Evolutionary conservation across 768 basidiomycete genomes (phyloP).

Genomic region (Boletus eberwhitei): DNA sequence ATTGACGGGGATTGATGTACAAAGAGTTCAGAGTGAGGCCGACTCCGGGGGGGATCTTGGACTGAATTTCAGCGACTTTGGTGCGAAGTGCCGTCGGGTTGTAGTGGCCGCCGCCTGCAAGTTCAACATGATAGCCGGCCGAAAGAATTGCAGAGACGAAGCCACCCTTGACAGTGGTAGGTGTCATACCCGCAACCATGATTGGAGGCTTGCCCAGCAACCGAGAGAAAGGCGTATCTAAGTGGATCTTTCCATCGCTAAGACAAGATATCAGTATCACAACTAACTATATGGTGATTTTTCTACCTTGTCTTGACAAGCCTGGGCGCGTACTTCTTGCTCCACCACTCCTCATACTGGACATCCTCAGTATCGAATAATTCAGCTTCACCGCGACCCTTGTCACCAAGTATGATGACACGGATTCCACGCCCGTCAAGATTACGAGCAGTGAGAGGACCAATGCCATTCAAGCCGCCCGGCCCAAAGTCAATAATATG

Average conservation of each 20-base stretch:
- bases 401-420: constrained; percentile 87
- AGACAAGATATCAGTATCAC: background rate
- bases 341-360: constrained; percentile 86
- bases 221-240: constrained; percentile 96
- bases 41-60: constrained; percentile 79
- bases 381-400: constrained; percentile 84
- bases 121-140: constrained; percentile 94
- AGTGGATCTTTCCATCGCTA: constrained; percentile 87
- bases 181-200: constrained; percentile 99
- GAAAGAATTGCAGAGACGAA: constrained; percentile 91
- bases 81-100: constrained; percentile 82
- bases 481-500: constrained; percentile 97
- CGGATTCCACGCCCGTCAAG: constrained; percentile 92
- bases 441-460: constrained; percentile 84
- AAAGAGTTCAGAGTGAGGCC: constrained; percentile 93
- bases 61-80: constrained; percentile 91
- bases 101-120: constrained; percentile 98
- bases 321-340: constrained; percentile 78
- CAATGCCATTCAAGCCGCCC: constrained; percentile 91
- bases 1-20: constrained; percentile 98
- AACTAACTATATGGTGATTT: background rate
- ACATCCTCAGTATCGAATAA: constrained; percentile 66
- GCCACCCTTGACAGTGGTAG: constrained; percentile 91
- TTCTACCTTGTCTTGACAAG: constrained; percentile 84
- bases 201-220: constrained; percentile 95